Base-by-base conservation (phyloP, 2,329 filamentous ascomycete species). In the Colletotrichum limetticola region DNA sequence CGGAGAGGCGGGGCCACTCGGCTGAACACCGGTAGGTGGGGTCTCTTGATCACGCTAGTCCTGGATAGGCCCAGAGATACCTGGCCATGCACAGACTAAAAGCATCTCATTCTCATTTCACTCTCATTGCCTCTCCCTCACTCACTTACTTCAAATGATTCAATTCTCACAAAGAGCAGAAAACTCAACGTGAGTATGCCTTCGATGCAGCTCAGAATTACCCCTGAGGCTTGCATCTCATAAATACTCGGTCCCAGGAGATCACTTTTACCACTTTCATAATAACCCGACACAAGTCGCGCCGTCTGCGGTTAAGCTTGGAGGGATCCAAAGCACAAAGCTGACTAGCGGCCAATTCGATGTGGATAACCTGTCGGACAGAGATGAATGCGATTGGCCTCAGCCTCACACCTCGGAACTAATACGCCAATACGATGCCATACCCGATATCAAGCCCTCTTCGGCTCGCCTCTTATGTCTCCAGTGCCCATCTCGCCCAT, bases 1-100 rank as follows among this genome's bases (percentile, higher is more conserved):
- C 30, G 35, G 46, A 42, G 24, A 19, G 57, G 65, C 28, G 65
- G 69, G 58, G 42, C 65, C 0, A 6, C 0, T 16, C 71, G 71
- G 71, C 60, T 73, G 66, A 73, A 71, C 61, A 49, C 60, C 66
- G 66, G 71, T 57, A 62, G 66, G 59, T 28, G 22, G 46, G 26
- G 26, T n/a, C 0, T 4, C 0, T 1, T 0, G 0, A 0, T 1
- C 2, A 8, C 26, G 37, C 60, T 62, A 62, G 42, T 5, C 19
- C 4, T 7, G 0, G 1, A 32, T 5, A 3, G 12, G 1, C 1
- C 19, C 26, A 26, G 30, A 35, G 37, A 2, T 1, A 1, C 2
- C 6, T 4, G 5, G 16, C 1, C 14, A 0, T 12, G 16, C 14
- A 26, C 42, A 53, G 26, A 52, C 2, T 26, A 1, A 11, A 28